Conservation (phyloP, 345 rosid species). For the Psidium friedrichsthalianum region DNA sequence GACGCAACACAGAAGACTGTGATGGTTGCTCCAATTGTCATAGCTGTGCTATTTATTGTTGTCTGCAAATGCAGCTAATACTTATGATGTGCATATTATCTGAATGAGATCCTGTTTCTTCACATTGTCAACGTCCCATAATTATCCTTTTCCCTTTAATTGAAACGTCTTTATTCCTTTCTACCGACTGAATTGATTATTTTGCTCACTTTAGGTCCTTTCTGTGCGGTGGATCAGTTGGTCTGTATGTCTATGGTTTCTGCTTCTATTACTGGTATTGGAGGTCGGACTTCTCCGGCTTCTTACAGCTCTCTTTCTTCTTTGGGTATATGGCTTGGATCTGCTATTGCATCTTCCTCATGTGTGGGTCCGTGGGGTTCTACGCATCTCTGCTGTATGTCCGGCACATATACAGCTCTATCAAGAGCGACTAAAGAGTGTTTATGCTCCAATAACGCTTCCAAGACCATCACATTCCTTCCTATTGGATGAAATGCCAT, state of each 20-base stretch:
- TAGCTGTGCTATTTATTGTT: not conserved
- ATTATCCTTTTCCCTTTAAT: not conserved
- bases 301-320: slow-evolving; percentile 76
- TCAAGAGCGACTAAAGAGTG: slow-evolving; percentile 46
- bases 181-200: not conserved
- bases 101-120: not conserved
- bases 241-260: slow-evolving; percentile 52
- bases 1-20: not conserved
- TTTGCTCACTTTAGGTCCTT: slow-evolving; percentile 36
- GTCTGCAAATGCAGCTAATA: not conserved
- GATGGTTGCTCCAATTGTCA: not conserved
- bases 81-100: not conserved
- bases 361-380: slow-evolving; percentile 65
- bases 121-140: not conserved
- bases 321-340: slow-evolving; percentile 79
- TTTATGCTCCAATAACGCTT: not conserved
- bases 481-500: not conserved
- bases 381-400: slow-evolving; percentile 50
- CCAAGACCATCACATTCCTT: not conserved
- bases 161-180: not conserved
- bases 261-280: slow-evolving; percentile 61
- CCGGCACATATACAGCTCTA: slow-evolving; percentile 64
- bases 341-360: slow-evolving; percentile 67
- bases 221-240: slow-evolving; percentile 70
- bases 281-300: slow-evolving; percentile 64